phyloP scores from a whole-genome alignment of 345 rosid species.

The Salix koriyanagi region DNA sequence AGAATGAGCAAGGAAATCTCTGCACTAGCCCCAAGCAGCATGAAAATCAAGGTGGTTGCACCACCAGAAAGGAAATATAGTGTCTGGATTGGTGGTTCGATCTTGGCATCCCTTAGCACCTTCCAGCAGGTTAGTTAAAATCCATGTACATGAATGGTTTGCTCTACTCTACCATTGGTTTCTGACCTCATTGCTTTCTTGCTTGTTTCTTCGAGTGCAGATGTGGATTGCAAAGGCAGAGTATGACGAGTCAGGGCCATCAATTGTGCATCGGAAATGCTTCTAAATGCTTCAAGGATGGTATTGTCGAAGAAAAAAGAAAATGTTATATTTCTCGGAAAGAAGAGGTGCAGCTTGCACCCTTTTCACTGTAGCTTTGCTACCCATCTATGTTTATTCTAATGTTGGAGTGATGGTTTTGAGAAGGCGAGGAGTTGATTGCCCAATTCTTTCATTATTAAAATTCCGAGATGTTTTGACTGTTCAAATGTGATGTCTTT shows the following conservation, averaged over 20 bases:
- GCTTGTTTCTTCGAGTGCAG: constrained; percentile 33
- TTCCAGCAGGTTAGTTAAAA: constrained; percentile 73
- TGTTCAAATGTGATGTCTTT: not conserved
- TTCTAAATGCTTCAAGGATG: constrained; percentile 43
- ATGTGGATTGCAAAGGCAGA: constrained; percentile 75
- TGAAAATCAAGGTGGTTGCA: constrained; percentile 93
- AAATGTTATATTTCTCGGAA: constrained; percentile 11
- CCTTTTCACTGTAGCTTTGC: constrained; percentile 30
- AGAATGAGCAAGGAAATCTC: constrained; percentile 96
- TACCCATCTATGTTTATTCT: constrained; percentile 30
- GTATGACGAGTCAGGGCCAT: constrained; percentile 89
- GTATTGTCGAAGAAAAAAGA: constrained; percentile 18
- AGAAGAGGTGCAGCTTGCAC: constrained; percentile 26
- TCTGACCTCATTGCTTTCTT: not conserved
- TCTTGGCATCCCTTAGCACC: constrained; percentile 90
- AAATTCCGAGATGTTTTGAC: constrained; percentile 3
- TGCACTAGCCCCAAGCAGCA: constrained; percentile 90
- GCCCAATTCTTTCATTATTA: constrained; percentile 37
- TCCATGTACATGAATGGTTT: not conserved
- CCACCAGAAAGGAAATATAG: constrained; percentile 92
- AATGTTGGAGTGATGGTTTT: constrained; percentile 39
- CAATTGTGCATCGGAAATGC: constrained; percentile 92
- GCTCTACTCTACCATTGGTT: not conserved
- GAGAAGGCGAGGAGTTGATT: constrained; percentile 35
- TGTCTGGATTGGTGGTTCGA: constrained; percentile 94